phyloP scores from a whole-genome alignment of 192 early-diverging fungal genomes.

The Spizellomyces sp. region DNA sequence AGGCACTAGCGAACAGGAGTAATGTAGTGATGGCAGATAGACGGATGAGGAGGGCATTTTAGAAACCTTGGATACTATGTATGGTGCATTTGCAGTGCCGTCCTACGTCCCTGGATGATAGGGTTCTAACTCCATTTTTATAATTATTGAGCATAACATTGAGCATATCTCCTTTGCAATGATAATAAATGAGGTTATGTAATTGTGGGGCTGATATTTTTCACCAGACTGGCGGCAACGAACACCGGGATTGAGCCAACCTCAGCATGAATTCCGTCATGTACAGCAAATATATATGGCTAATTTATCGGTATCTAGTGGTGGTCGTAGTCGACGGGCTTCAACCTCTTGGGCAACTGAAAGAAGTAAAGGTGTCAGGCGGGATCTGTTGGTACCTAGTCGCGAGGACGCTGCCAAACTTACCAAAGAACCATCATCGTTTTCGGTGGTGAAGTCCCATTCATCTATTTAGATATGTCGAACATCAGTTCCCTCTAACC shows the following conservation, averaged over 20 bases:
- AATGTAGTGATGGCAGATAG: constrained; percentile 46
- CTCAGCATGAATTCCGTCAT: too few species aligned
- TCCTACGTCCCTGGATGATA: too few species aligned
- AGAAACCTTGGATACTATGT: neutral
- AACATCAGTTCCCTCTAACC: neutral
- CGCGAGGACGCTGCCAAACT: neutral
- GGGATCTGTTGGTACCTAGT: constrained; percentile 6
- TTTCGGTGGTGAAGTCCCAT: constrained; percentile 44
- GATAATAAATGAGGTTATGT: too few species aligned
- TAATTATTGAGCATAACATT: neutral
- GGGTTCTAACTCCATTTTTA: too few species aligned
- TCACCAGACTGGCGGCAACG: too few species aligned
- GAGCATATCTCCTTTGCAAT: too few species aligned
- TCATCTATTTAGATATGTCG: constrained; percentile 28
- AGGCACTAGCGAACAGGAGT: constrained; percentile 77
- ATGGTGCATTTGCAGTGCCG: too few species aligned
- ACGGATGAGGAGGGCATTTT: constrained; percentile 16
- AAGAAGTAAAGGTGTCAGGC: neutral
- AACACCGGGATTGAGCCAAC: too few species aligned
- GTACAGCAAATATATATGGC: too few species aligned
- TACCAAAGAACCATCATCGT: constrained; percentile 44
- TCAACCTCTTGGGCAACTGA: constrained; percentile 28
- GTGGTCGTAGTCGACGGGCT: constrained; percentile 34
- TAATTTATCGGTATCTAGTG: constrained; percentile 18
- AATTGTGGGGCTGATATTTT: too few species aligned